Conservation (phyloP, 2,329 filamentous ascomycete species). For the Sclerotinia borealis region DNA sequence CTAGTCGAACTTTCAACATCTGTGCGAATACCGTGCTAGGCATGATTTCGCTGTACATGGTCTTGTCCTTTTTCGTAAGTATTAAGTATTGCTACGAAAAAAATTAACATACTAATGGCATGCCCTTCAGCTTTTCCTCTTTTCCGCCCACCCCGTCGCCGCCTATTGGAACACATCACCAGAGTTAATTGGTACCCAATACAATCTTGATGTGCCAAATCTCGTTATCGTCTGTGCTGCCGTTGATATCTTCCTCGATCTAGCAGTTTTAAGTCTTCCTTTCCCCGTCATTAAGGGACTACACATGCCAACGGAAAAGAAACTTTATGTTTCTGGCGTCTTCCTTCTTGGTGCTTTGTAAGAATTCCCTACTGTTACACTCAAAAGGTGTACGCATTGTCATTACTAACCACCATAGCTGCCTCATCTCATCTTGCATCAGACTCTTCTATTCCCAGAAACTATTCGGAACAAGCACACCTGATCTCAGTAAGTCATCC, state of each 20-base stretch:
- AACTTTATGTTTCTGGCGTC: background rate
- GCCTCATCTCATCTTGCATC: conserved; percentile 4
- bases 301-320: background rate
- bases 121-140: background rate
- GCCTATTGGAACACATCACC: background rate
- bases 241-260: conserved; percentile 3
- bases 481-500: conserved; percentile 4
- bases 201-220: background rate
- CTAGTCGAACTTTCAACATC: background rate
- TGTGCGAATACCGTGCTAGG: background rate
- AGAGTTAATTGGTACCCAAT: background rate
- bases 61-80: conserved; percentile 2
- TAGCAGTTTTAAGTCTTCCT: background rate
- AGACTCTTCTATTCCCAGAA: conserved; percentile 3
- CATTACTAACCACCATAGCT: background rate
- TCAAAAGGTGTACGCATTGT: background rate
- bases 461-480: conserved; percentile 4
- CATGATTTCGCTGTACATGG: conserved; percentile 4
- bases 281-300: background rate
- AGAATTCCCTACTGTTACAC: background rate
- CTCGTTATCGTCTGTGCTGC: conserved; percentile 3
- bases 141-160: background rate
- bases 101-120: background rate
- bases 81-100: background rate
- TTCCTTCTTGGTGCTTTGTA: conserved; percentile 10